Conservation (phyloP, 2,329 filamentous ascomycete species). For the Amphichorda felina region DNA sequence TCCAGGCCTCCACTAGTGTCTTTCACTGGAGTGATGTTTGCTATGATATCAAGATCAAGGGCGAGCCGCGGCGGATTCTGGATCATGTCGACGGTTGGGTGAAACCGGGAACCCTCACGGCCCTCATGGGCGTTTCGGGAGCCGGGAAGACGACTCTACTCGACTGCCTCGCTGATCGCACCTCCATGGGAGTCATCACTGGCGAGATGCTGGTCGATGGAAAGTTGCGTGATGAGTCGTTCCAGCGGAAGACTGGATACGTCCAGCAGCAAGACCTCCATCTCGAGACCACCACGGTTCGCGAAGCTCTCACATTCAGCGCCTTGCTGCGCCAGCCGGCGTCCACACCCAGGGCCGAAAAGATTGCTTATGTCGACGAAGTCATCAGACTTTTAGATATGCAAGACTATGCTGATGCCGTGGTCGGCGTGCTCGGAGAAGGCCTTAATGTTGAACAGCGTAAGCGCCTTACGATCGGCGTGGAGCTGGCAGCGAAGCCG, state of each 20-base stretch:
- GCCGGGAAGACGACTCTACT: slow-evolving; percentile 82
- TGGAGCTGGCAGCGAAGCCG: slow-evolving; percentile 39
- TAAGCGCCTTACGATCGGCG: slow-evolving; percentile 45
- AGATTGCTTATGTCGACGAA: slow-evolving; percentile 63
- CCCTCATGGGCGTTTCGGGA: slow-evolving; percentile 61
- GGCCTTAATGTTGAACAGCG: slow-evolving; percentile 48
- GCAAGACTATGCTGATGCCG: slow-evolving; percentile 48
- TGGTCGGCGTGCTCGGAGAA: slow-evolving; percentile 46
- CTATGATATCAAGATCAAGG: slow-evolving; percentile 58
- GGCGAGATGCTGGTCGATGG: slow-evolving; percentile 61
- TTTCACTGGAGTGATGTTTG: slow-evolving; percentile 65
- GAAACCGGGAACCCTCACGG: slow-evolving; percentile 61
- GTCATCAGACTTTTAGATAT: slow-evolving; percentile 47
- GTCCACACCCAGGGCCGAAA: slow-evolving; percentile 53
- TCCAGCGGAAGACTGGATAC: slow-evolving; percentile 80
- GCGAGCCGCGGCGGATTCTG: slow-evolving; percentile 53
- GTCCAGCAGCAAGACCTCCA: slow-evolving; percentile 85
- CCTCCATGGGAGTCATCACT: slow-evolving; percentile 72
- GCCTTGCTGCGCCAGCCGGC: slow-evolving; percentile 72
- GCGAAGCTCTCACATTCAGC: slow-evolving; percentile 73
- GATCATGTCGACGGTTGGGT: slow-evolving; percentile 66
- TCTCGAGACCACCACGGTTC: slow-evolving; percentile 65
- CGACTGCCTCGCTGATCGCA: slow-evolving; percentile 69
- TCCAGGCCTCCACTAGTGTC: slow-evolving; percentile 15
- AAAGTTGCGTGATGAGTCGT: slow-evolving; percentile 57